phyloP scores from a whole-genome alignment of 768 basidiomycete species.

The Amanita exitialis region DNA sequence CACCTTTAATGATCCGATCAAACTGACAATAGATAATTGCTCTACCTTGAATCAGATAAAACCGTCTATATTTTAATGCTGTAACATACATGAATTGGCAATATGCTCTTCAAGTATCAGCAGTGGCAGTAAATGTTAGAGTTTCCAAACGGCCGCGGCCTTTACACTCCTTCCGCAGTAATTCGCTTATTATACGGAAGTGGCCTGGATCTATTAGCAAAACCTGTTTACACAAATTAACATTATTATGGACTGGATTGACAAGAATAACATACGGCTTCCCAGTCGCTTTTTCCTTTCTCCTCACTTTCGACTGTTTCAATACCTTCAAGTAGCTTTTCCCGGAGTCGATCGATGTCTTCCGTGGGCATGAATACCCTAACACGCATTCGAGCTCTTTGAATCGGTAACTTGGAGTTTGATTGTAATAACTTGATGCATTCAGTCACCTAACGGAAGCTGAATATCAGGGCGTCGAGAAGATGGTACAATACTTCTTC shows the following conservation, averaged over 20 bases:
- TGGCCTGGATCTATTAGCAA: constrained; percentile 90
- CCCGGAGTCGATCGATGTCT: constrained; percentile 60
- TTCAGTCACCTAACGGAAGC: constrained; percentile 62
- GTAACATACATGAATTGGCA: neutral
- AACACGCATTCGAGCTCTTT: constrained; percentile 89
- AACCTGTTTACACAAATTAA: constrained; percentile 36
- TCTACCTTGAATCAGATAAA: neutral
- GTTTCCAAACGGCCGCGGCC: constrained; percentile 84
- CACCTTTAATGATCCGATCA: constrained; percentile 35
- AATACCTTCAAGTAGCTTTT: constrained; percentile 60
- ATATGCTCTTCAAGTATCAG: constrained; percentile 14
- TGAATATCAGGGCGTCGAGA: neutral
- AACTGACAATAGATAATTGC: neutral
- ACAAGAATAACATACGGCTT: constrained; percentile 50
- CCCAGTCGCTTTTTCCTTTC: constrained; percentile 68
- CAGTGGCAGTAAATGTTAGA: constrained; percentile 58
- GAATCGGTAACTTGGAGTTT: constrained; percentile 82
- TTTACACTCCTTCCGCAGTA: constrained; percentile 87
- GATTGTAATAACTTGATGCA: constrained; percentile 78
- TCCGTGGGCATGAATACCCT: constrained; percentile 62
- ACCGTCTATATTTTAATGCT: neutral
- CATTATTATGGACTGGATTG: neutral
- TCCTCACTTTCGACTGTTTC: constrained; percentile 84
- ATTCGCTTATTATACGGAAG: constrained; percentile 82
- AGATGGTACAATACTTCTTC: constrained; percentile 7